phyloP scores from a whole-genome alignment of 257 asterid genomes.

The Striga asiatica region DNA sequence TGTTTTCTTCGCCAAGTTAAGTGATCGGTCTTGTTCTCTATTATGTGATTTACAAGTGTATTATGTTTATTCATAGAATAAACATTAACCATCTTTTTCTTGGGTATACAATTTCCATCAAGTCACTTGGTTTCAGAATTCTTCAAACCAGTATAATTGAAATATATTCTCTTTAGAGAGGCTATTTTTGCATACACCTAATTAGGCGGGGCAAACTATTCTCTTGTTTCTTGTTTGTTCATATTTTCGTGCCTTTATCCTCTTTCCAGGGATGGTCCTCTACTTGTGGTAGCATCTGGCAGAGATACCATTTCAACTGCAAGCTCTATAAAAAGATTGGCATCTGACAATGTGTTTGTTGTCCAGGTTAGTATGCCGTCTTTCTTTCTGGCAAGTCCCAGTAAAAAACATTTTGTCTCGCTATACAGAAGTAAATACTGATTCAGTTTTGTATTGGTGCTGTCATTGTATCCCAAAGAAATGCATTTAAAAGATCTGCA shows the following conservation, averaged over 20 bases:
- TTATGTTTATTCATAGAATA: neutral
- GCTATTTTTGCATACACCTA: neutral
- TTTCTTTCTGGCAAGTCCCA: neutral
- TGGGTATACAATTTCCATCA: constrained; percentile 2
- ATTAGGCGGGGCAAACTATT: neutral
- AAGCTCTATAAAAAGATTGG: constrained; percentile 84
- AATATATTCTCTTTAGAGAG: neutral
- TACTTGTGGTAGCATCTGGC: constrained; percentile 95
- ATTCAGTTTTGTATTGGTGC: neutral
- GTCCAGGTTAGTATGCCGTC: constrained; percentile 66
- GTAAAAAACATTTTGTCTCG: constrained; percentile 1
- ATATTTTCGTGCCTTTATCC: constrained; percentile 8
- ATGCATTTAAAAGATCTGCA: too few species aligned
- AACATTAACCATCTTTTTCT: neutral
- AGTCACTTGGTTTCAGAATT: neutral
- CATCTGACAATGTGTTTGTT: constrained; percentile 80
- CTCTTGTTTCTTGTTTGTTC: neutral
- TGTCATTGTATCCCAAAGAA: neutral
- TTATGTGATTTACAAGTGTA: neutral
- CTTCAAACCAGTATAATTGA: neutral
- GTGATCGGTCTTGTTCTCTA: constrained; percentile 2
- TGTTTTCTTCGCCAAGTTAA: neutral
- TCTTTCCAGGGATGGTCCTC: constrained; percentile 86
- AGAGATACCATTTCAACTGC: constrained; percentile 91
- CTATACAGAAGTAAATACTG: neutral